Evolutionary conservation across 192 early-diverging fungal genomes (phyloP).

Genomic region (Diversispora epigaea): DNA sequence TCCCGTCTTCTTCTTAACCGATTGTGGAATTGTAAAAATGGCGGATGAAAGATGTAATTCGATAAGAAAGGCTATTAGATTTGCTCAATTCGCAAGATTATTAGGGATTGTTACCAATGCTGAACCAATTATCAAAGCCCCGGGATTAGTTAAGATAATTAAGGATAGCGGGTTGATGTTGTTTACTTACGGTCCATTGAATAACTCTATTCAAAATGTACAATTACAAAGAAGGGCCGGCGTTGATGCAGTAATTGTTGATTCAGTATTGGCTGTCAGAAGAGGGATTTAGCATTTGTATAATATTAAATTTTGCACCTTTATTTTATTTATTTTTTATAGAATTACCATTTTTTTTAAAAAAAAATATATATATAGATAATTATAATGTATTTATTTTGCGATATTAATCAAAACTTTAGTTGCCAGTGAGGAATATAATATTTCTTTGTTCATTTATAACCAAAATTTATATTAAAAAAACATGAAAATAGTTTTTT

Average conservation of each 20-base stretch:
- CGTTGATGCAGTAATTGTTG: slow-evolving; percentile 87
- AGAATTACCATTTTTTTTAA: no score
- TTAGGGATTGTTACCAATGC: slow-evolving; percentile 80
- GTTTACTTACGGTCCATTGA: slow-evolving; percentile 81
- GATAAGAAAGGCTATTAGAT: slow-evolving; percentile 72
- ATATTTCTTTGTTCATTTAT: no score
- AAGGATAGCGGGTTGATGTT: slow-evolving; percentile 68
- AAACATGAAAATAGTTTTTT: no score
- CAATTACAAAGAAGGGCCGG: slow-evolving; percentile 73
- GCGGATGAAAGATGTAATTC: slow-evolving; percentile 82
- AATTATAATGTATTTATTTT: no score
- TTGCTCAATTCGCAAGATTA: slow-evolving; percentile 71
- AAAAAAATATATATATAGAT: no score
- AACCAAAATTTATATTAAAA: no score
- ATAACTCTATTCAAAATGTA: slow-evolving; percentile 72
- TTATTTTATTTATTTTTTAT: no score
- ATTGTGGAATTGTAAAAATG: slow-evolving; percentile 71
- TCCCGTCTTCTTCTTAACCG: slow-evolving; percentile 93
- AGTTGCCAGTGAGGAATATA: no score
- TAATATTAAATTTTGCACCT: no score
- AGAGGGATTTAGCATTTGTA: slow-evolving; percentile 41
- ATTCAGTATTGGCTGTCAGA: slow-evolving; percentile 58
- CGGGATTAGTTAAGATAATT: slow-evolving; percentile 66
- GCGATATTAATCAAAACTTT: no score
- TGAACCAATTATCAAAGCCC: slow-evolving; percentile 73